Percentiles rank a stretch among this genome's conserved stretches.
Conservation (phyloP, 768 basidiomycete genomes). For the Heimioporus sp. region DNA sequence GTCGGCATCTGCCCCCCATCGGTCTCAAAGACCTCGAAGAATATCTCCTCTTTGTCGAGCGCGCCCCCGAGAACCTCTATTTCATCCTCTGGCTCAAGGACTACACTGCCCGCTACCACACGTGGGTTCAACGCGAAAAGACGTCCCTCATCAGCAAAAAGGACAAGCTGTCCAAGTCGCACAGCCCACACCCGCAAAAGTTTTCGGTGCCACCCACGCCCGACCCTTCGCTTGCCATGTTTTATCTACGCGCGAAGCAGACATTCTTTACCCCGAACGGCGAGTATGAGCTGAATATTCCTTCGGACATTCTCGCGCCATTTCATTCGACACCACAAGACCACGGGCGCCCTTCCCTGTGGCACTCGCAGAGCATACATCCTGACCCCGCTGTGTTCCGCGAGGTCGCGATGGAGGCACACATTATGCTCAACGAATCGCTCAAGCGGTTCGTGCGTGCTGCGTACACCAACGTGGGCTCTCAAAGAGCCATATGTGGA, state of each 20-base stretch:
- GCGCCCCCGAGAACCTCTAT: constrained; percentile 76
- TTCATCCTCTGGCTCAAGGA: constrained; percentile 82
- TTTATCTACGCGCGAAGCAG: constrained; percentile 76
- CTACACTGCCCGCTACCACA: constrained; percentile 51
- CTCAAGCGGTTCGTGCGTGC: constrained; percentile 66
- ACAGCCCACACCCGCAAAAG: constrained; percentile 26
- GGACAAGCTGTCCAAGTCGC: constrained; percentile 34
- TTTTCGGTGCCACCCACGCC: constrained; percentile 35
- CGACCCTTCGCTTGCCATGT: constrained; percentile 61
- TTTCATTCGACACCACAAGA: constrained; percentile 42
- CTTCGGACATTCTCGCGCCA: constrained; percentile 62
- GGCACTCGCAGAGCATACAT: constrained; percentile 38
- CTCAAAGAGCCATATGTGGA: constrained; percentile 65
- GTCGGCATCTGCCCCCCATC: constrained; percentile 77
- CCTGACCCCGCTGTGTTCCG: constrained; percentile 67
- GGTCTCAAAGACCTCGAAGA: constrained; percentile 78
- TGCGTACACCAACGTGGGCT: constrained; percentile 69
- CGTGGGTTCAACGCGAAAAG: constrained; percentile 37
- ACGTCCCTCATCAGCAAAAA: constrained; percentile 34
- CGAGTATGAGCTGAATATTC: constrained; percentile 68
- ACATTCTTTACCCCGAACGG: constrained; percentile 77
- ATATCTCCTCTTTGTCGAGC: constrained; percentile 79
- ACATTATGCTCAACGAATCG: constrained; percentile 58
- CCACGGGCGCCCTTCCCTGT: constrained; percentile 9
- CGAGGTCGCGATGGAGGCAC: constrained; percentile 56